Evolutionary conservation across 2,329 filamentous ascomycete species (phyloP).

Genomic region (Cadophora sp.): DNA sequence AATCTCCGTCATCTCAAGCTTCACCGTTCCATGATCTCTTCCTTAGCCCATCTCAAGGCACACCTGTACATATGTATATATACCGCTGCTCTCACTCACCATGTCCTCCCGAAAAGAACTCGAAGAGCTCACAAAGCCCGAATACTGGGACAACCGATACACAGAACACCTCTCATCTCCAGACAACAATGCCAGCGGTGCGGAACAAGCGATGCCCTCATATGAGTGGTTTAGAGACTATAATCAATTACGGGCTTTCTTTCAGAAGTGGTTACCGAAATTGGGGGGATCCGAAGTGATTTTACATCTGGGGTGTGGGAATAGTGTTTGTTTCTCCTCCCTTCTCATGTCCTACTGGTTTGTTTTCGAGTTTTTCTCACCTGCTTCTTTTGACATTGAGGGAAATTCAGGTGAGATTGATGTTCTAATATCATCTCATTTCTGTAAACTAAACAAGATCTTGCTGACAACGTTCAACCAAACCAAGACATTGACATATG

Average conservation of each 20-base stretch:
- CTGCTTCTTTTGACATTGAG: background rate
- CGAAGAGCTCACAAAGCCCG: constrained; percentile 21
- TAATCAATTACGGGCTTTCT: constrained; percentile 54
- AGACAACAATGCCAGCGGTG: background rate
- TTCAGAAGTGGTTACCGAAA: constrained; percentile 51
- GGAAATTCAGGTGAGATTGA: background rate
- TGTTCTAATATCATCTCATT: background rate
- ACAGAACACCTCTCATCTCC: constrained; percentile 7
- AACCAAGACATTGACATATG: constrained; percentile 57
- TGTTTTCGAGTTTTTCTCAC: background rate
- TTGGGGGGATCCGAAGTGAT: constrained; percentile 48
- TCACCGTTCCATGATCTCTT: background rate
- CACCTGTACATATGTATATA: too few relatives aligned
- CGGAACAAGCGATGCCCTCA: constrained; percentile 14
- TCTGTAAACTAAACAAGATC: background rate
- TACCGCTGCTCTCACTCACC: background rate
- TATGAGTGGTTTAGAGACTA: constrained; percentile 61
- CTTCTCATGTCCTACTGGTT: constrained; percentile 7
- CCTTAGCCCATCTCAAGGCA: background rate
- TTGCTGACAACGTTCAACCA: background rate
- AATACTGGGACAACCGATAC: constrained; percentile 28
- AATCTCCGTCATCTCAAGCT: background rate
- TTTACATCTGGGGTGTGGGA: constrained; percentile 63
- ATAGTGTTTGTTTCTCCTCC: constrained; percentile 53
- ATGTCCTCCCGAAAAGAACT: constrained; percentile 19